phyloP scores from a whole-genome alignment of 1,139 yeast species.

The Spencermartinsiella ligniputridi region DNA sequence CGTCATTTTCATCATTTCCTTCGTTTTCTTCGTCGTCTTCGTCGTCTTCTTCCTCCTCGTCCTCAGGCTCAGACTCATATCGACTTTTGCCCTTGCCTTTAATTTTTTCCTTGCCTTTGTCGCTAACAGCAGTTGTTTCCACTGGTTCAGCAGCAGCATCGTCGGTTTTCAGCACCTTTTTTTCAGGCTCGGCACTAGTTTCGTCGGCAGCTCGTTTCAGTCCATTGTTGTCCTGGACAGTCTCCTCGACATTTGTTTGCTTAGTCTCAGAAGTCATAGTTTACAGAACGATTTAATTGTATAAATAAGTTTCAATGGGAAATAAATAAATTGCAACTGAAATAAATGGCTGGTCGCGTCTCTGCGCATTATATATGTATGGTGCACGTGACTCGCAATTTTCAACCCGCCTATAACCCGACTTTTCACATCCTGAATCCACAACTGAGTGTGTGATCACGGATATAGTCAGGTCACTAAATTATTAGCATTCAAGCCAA shows the following conservation, averaged over 20 bases:
- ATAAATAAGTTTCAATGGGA: too few species aligned
- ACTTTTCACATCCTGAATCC: too few species aligned
- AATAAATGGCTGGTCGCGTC: too few species aligned
- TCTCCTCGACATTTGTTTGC: neutral
- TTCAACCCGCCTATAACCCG: too few species aligned
- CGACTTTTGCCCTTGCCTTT: slow-evolving; percentile 26
- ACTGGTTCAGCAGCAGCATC: slow-evolving; percentile 31
- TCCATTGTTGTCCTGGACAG: slow-evolving; percentile 9
- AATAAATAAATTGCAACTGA: too few species aligned
- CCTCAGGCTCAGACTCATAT: slow-evolving; percentile 34
- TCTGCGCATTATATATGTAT: too few species aligned
- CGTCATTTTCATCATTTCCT: slow-evolving; percentile 28
- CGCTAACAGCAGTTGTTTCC: slow-evolving; percentile 7
- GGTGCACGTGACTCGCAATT: too few species aligned
- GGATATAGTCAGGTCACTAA: too few species aligned
- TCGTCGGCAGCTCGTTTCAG: slow-evolving; percentile 20
- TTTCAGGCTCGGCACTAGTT: slow-evolving; percentile 19
- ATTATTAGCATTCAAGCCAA: too few species aligned
- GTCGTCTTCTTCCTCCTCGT: slow-evolving; percentile 36
- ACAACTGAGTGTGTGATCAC: too few species aligned
- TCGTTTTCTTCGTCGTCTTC: slow-evolving; percentile 30
- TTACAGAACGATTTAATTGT: neutral
- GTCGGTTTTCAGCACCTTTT: slow-evolving; percentile 32
- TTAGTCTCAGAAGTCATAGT: neutral
- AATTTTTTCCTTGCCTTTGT: slow-evolving; percentile 19